phyloP scores from a whole-genome alignment of 495 filamentous ascomycete genomes.

The Aspergillus bertholletiae region DNA sequence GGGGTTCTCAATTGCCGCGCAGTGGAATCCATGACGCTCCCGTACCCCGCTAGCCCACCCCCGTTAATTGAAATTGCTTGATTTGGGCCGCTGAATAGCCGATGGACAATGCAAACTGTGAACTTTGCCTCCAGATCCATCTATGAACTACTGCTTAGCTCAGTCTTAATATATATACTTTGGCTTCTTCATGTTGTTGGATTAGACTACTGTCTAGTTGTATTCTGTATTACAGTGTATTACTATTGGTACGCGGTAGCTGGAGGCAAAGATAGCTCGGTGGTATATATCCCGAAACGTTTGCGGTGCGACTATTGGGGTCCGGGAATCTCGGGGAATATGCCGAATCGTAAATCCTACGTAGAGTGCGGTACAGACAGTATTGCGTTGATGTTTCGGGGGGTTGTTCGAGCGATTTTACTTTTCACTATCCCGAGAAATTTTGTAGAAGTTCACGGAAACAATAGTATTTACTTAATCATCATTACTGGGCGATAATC shows the following conservation, averaged over 20 bases:
- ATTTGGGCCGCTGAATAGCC: conserved; percentile 1
- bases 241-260: neutral
- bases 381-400: neutral
- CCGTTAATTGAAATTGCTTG: neutral
- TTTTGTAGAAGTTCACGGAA: neutral
- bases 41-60: no score
- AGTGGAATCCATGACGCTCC: neutral
- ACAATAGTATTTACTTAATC: neutral
- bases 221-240: neutral
- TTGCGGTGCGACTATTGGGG: neutral
- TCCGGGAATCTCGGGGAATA: neutral
- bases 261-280: neutral
- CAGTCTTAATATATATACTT: neutral
- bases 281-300: neutral
- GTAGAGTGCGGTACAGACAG: neutral
- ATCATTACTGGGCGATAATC: neutral
- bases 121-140: neutral
- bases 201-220: neutral
- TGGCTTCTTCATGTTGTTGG: neutral
- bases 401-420: neutral
- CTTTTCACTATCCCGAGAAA: neutral
- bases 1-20: neutral
- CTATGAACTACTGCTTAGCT: no score
- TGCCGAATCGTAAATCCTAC: neutral
- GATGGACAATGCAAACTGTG: neutral